phyloP scores from a whole-genome alignment of 441 rosid genomes.

The Bruguiera hainesii region DNA sequence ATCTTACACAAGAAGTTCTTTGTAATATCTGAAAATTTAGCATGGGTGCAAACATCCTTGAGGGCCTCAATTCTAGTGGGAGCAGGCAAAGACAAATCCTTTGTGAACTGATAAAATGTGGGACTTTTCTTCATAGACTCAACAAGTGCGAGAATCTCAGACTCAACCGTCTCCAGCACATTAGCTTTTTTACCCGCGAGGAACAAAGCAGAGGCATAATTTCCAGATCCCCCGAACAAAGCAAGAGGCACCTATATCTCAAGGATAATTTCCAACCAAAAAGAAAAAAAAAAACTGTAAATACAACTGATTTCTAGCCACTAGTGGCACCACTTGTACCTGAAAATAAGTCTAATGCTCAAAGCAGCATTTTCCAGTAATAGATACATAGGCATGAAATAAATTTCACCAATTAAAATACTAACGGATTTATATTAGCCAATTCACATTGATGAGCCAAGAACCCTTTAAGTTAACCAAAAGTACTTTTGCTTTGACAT shows the following conservation, averaged over 20 bases:
- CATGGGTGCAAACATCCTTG: slow-evolving; percentile 48
- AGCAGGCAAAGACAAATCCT: slow-evolving; percentile 68
- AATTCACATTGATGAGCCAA: background rate
- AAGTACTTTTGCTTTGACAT: too few species aligned
- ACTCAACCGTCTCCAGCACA: slow-evolving; percentile 64
- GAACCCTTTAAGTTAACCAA: too few species aligned
- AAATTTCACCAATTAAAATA: background rate
- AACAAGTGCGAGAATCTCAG: slow-evolving; percentile 61
- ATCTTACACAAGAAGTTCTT: slow-evolving; percentile 76
- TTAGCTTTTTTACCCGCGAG: slow-evolving; percentile 62
- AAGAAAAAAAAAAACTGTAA: background rate
- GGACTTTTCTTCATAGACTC: slow-evolving; percentile 60
- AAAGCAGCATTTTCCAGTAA: background rate
- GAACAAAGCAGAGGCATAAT: slow-evolving; percentile 84
- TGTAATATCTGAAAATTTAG: slow-evolving; percentile 62
- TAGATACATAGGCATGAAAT: background rate
- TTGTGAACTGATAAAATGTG: slow-evolving; percentile 61
- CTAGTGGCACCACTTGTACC: background rate
- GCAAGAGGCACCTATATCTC: slow-evolving; percentile 64
- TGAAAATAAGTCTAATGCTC: too few species aligned
- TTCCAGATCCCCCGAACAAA: slow-evolving; percentile 79
- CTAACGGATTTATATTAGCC: background rate
- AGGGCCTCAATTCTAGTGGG: slow-evolving; percentile 53
- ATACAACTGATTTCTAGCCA: background rate
- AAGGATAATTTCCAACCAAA: slow-evolving; percentile 14